Base-by-base conservation (phyloP, 495 filamentous ascomycete species). In the Xylaria flabelliformis region DNA sequence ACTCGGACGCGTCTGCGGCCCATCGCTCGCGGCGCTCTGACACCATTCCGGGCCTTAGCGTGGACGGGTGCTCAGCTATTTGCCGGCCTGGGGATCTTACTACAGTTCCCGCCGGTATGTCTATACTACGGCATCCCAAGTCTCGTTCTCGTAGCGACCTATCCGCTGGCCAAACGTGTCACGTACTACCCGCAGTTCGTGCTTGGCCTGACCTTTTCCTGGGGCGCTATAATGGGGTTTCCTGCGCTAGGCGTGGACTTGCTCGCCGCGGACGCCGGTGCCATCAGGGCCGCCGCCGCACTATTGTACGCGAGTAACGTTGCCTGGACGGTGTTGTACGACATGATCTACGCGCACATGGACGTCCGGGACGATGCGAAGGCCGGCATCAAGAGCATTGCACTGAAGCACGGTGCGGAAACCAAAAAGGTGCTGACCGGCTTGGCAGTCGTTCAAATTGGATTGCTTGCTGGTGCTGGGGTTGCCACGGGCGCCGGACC, bases 301-400 rank as follows among this genome's bases (percentile, higher is more conserved):
- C 87, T 90, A 36, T 83, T 99, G 53, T 98, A 98, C 80, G 83
- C 88, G 19, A 95, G 92, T 73, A 97, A 95, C 77, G 85, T 97
- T 34, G 90, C 94, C 0, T 99, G 96, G 96, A 97, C 96, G 12
- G 88, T 98, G 53, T 79, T 98, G 69, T 99, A 99, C 77, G 96
- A 99, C 82, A 98, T 97, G 91, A 97, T 99, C 24, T 99, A 99
- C 82, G 96, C 97, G 42, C 95, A 98, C 82, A 97, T 98, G 92
- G 96, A 99, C 74, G 95, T 99, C 79, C 92, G 91, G 77, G 96
- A 99, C 75, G 96, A 99, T 79, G 89, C 90, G 42, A 92, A 92
- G 79, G 95, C 92, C 0, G 96, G 96, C 1, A 97, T 99, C 82
- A 98, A 97, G 83, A 94, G 91, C 74, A 99, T 98, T 78, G 95